Evolutionary conservation across 306 rosid genomes (phyloP), one percentile per base, ranked within the genome.

Genomic region (Dicorynia guianensis): DNA sequence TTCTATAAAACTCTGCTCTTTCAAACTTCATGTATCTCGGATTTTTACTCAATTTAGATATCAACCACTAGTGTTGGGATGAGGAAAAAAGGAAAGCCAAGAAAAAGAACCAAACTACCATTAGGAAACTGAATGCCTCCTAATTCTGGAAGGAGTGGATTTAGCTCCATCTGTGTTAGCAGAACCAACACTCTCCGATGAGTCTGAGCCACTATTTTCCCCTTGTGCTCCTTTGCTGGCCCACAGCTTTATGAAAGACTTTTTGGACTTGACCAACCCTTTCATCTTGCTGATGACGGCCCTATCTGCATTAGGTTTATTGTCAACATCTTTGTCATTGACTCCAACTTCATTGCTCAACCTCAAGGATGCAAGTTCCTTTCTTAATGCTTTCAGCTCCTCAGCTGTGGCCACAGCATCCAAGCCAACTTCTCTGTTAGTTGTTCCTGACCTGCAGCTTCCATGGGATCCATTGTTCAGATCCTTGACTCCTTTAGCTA

Each of bases 61-160:
- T 72, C 67, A 81, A 79, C 30, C 79, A 74, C 83, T 67, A 71
- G 77, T 74, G 53, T 25, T 2, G 30, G 30, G 30, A 56, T 72
- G 58, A 11, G 7, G 54, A 49, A 61, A 25, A 25, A 25, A 25
- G 30, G 30, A 25, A 25, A 25, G 30, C 52, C 79, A 77, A 50
- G 69, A 77, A 80, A 74, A 63, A 40, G 48, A 63, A 15, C 67
- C 69, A 67, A 66, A 79, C 69, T 79, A 79, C 39, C 40, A 61
- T 89, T 80, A 96, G n/a, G 99, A 96, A 69, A 92, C 98, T 59
- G 99, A 92, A 86, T 87, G 89, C 85, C 99, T 92, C 82, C 93
- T 83, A 68, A 89, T 96, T 83, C 99, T 87, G 15, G 91, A 92
- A 63, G 98, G 96, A 7, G 98, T 92, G 11, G 92, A 90, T 82